These are phyloP conservation scores for Beauveria scarabaeidicola DNA, from an alignment of 2,329 filamentous ascomycete species.

Conservation along the genomic window DNA sequence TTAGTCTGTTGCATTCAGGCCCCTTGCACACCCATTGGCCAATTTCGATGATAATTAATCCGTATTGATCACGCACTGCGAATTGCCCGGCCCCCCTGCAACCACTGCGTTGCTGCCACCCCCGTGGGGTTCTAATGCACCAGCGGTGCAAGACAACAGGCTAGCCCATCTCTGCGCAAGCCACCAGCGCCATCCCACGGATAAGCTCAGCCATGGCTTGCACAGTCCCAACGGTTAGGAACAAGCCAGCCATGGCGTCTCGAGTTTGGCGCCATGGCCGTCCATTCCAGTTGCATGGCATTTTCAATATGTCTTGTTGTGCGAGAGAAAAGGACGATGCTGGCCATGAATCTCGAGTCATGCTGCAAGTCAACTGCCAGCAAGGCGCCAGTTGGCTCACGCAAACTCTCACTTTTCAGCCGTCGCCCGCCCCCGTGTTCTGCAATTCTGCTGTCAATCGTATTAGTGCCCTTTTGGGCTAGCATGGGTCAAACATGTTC, in stretches of 20 bases:
- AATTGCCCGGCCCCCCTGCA: constrained; percentile 4
- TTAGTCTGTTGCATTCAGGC: background rate
- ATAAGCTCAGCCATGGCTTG: constrained; percentile 13
- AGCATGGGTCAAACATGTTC: constrained; percentile 4
- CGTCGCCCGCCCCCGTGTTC: background rate
- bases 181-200: constrained; percentile 10
- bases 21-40: background rate
- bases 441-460: constrained; percentile 2
- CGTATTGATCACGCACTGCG: background rate
- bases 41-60: background rate
- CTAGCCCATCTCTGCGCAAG: constrained; percentile 6
- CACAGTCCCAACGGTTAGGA: constrained; percentile 7
- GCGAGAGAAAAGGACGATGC: background rate
- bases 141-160: background rate
- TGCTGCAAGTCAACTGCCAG: background rate
- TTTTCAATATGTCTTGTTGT: background rate
- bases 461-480: constrained; percentile 10
- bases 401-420: constrained; percentile 1
- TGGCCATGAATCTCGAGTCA: background rate
- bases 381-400: background rate
- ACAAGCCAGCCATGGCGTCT: constrained; percentile 7
- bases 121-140: constrained; percentile 8
- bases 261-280: background rate
- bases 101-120: background rate
- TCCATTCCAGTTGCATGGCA: background rate